Conservation (phyloP, 208 protist species). For the Zelonia costaricensis region DNA sequence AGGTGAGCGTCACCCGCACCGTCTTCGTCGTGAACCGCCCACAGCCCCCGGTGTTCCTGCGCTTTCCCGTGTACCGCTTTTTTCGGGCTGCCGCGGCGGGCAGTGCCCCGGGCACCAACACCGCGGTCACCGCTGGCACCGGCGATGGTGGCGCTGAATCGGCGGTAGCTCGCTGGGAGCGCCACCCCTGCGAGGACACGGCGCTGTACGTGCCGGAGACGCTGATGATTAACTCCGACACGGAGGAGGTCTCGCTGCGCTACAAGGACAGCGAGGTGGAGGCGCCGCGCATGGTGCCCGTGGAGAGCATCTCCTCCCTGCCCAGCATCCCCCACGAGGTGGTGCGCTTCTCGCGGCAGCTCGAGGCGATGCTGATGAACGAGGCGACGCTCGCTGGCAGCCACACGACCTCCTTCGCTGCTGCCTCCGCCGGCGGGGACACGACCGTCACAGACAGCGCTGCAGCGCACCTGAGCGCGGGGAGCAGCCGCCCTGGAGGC, state of each 20-base stretch:
- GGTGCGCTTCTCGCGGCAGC: conserved; percentile 29
- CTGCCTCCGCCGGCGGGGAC: conserved; percentile 1
- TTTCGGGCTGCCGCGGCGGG: not conserved
- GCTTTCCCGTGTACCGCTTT: conserved; percentile 68
- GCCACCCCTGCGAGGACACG: conserved; percentile 13
- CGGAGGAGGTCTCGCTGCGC: conserved; percentile 30
- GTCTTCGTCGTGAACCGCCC: conserved; percentile 74
- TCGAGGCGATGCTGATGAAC: conserved; percentile 34
- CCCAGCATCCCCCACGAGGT: conserved; percentile 25
- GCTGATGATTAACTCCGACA: conserved; percentile 35
- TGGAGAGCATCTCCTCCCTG: conserved; percentile 36
- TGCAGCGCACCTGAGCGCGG: not conserved
- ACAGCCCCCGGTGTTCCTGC: conserved; percentile 20
- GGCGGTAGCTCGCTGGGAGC: conserved; percentile 18
- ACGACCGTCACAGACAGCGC: not conserved
- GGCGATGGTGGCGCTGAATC: not conserved
- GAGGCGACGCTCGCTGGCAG: conserved; percentile 13
- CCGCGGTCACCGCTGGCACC: not conserved
- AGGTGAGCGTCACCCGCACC: conserved; percentile 50
- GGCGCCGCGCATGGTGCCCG: conserved; percentile 14
- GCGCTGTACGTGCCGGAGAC: conserved; percentile 35
- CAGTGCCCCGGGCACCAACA: too few relatives aligned
- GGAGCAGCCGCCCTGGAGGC: not conserved
- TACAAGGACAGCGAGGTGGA: conserved; percentile 34
- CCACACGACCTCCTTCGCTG: conserved; percentile 3